Base-by-base conservation (phyloP, 176 grass and related monocot genomes). In the Avena insularis region DNA sequence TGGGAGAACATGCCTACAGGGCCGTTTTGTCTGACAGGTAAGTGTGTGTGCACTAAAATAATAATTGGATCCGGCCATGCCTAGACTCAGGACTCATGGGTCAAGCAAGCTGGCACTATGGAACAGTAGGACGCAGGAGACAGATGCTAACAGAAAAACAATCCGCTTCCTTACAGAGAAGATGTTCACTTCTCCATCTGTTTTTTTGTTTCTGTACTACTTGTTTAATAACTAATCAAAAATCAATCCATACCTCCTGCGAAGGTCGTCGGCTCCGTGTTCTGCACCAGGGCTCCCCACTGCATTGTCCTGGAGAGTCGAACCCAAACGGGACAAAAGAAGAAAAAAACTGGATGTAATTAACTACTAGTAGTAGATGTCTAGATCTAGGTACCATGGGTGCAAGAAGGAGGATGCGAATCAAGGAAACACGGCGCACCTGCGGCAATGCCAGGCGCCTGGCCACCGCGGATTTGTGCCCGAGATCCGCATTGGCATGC, bases 401-500 rank as follows among this genome's bases (percentile, higher is more conserved):
- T 82, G 70, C 88, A 61, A 87, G 66, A 86, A 80, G 82, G 14
- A 54, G 12, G 43, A 5, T 0, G 68, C 8, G 13, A 53, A 21
- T 1, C 43, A 49, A 15, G 19, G 19, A 81, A 54, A 6, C 64
- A 76, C 16, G 36, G 46, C 78, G 36, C 55, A 87, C 87, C 90
- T 94, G 84, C 10, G 55, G 83, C 85, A 85, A 90, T 82, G 77
- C 85, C 9, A 90, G 51, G 85, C 85, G 85, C 77, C 82, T 88
- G 40, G 82, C 70, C 3, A 33, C 82, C 15, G 50, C 75, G 1
- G 93, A 78, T 79, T 77, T 84, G 25, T 14, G 46, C 2, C 11
- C 88, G 31, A 95, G 93, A 92, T 93, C 89, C 83, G n/a, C 91
- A 79, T 68, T 47, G 49, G 84, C 92, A 88, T 89, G 92, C 94